Percentiles rank a stretch among this genome's conserved stretches.
Evolutionary conservation across 2,329 filamentous ascomycete species (phyloP).

Genomic region (Fusarium floridanum): DNA sequence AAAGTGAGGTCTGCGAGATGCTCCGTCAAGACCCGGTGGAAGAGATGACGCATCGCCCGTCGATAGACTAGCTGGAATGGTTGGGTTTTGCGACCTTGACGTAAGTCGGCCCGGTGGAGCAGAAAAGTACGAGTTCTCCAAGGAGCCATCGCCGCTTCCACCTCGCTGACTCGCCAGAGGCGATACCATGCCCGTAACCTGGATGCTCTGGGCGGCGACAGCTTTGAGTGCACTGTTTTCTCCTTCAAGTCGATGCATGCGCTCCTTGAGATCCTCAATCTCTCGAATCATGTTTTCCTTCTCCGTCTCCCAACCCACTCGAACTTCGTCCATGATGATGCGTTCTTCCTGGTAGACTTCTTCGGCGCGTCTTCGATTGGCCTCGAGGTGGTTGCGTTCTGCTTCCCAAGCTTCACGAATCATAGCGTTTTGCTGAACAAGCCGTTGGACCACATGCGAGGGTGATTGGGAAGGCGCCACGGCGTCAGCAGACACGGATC

Average conservation of each 20-base stretch:
- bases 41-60: slow-evolving; percentile 43
- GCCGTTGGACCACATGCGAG: slow-evolving; percentile 54
- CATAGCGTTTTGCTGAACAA: slow-evolving; percentile 57
- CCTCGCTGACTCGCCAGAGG: slow-evolving; percentile 47
- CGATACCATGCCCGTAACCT: slow-evolving; percentile 48
- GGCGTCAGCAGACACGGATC: slow-evolving; percentile 49
- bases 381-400: slow-evolving; percentile 66
- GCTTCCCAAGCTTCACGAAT: slow-evolving; percentile 66
- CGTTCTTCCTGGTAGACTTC: slow-evolving; percentile 69
- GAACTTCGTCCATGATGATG: slow-evolving; percentile 65
- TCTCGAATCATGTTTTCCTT: slow-evolving; percentile 57
- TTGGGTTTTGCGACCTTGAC: slow-evolving; percentile 36
- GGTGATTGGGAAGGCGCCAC: slow-evolving; percentile 50
- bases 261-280: slow-evolving; percentile 57
- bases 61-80: slow-evolving; percentile 33
- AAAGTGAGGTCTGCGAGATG: slow-evolving; percentile 53
- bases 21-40: slow-evolving; percentile 52
- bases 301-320: slow-evolving; percentile 61
- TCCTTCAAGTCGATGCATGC: slow-evolving; percentile 52
- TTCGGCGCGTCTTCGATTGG: slow-evolving; percentile 65
- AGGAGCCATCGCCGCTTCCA: slow-evolving; percentile 42
- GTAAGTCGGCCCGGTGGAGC: slow-evolving; percentile 33
- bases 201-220: slow-evolving; percentile 47
- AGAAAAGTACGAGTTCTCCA: slow-evolving; percentile 42
- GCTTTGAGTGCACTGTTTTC: slow-evolving; percentile 53